Evolutionary conservation across 768 basidiomycete genomes (phyloP).

Genomic region (Amanita muscaria): DNA sequence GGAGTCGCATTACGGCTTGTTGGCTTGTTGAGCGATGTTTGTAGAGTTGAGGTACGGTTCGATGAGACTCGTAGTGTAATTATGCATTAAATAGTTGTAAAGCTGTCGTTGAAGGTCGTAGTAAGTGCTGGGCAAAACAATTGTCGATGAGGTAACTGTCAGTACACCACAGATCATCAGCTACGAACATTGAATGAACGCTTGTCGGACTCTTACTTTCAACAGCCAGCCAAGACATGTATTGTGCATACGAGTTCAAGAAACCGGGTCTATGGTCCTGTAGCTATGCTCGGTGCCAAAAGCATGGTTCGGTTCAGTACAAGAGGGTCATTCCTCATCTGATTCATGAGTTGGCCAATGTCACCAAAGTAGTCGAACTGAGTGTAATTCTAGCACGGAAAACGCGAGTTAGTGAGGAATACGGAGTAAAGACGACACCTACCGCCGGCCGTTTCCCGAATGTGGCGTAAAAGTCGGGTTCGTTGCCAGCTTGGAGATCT

Average conservation of each 20-base stretch:
- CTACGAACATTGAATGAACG: background rate
- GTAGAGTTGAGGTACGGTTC: slow-evolving; percentile 44
- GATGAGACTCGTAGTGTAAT: slow-evolving; percentile 40
- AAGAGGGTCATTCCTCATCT: slow-evolving; percentile 31
- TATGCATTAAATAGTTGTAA: slow-evolving; percentile 55
- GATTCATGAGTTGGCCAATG: slow-evolving; percentile 38
- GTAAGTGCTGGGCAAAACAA: slow-evolving; percentile 41
- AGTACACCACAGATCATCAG: slow-evolving; percentile 12
- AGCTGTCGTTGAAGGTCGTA: slow-evolving; percentile 39
- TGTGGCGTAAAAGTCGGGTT: slow-evolving; percentile 43
- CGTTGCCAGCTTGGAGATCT: slow-evolving; percentile 68
- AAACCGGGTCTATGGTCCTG: slow-evolving; percentile 50
- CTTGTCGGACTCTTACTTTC: slow-evolving; percentile 36
- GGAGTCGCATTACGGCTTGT: slow-evolving; percentile 22
- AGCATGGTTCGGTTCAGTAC: slow-evolving; percentile 35
- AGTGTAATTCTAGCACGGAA: background rate
- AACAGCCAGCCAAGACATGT: slow-evolving; percentile 40
- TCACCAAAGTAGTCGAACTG: slow-evolving; percentile 42
- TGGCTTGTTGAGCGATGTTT: slow-evolving; percentile 29
- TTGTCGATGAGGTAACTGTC: slow-evolving; percentile 54
- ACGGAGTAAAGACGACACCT: background rate
- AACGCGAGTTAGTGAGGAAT: no score
- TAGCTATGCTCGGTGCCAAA: slow-evolving; percentile 47
- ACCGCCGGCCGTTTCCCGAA: slow-evolving; percentile 31
- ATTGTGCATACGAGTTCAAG: slow-evolving; percentile 28